Percentiles rank a stretch among this genome's conserved stretches.
These are phyloP conservation scores for Scedosporium boydii DNA, from an alignment of 2,329 filamentous ascomycete genomes.

Conservation along the genomic window DNA sequence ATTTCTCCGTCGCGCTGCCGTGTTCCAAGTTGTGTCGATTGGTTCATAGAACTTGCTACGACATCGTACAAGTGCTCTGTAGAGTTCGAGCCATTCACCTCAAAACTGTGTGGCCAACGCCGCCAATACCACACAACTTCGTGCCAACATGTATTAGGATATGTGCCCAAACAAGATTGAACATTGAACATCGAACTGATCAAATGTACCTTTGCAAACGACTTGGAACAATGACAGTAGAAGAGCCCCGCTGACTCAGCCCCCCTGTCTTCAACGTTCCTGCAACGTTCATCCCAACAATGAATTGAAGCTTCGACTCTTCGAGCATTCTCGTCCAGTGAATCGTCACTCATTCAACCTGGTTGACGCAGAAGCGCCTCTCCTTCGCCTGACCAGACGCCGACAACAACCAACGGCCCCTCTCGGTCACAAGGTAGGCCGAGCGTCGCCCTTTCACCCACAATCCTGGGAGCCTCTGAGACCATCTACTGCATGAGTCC, in stretches of 20 bases:
- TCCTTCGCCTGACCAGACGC: neutral
- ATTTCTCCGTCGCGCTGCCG: neutral
- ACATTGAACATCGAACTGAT: no score
- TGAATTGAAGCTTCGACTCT: neutral
- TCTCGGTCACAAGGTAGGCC: neutral
- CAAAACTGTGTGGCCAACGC: no score
- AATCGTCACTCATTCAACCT: neutral
- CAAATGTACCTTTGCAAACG: neutral
- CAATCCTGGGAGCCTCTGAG: neutral
- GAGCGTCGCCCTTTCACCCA: neutral
- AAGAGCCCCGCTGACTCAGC: neutral
- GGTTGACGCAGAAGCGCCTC: conserved; percentile 1
- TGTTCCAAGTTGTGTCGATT: neutral
- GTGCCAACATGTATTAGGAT: no score
- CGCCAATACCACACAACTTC: no score
- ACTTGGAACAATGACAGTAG: neutral
- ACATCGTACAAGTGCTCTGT: neutral
- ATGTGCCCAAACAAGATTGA: no score
- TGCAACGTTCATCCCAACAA: neutral
- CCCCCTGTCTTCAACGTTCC: neutral
- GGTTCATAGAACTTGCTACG: neutral
- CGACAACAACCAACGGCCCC: neutral
- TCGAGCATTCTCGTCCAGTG: neutral
- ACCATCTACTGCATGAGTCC: neutral
- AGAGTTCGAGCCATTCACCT: neutral